Evolutionary conservation across 208 protist genomes (phyloP), one percentile per base, ranked within the genome.

Genomic region (Wallacemonas sp.): DNA sequence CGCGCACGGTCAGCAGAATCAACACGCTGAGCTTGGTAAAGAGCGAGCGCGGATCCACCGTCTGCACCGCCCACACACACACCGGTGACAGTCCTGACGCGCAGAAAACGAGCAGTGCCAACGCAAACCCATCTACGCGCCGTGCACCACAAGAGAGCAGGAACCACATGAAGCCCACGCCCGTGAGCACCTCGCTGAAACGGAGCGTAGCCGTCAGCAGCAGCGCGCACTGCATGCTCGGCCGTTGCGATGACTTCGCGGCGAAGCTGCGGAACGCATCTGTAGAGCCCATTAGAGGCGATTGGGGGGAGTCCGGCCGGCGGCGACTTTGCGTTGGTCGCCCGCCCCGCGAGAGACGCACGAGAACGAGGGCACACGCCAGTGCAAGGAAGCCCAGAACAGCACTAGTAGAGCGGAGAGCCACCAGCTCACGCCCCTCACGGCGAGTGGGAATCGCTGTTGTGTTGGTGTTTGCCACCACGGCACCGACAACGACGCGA

Each of bases 221-320:
- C 34, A 85, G 26, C 0, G 78, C 66, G 1, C 70, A 77, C 45
- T 82, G 80, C 77, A 91, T 87, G n/a, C 76, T 82, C 1, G 58
- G 55, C 1, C 84, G 77, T 19, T 72, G 56, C 17, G 73, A 69
- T 4, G 84, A 87, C 62, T 91, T 81, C 15, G 39, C 62, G 0
- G 61, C 73, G 76, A 84, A 91, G 28, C 54, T 41, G 12, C 41
- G 36, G 27, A 78, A 79, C 30, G 28, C 28, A 21, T 47, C 51
- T 34, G 58, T 33, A 30, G 21, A 49, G 44, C 36, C 41, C 41
- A 14, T 12, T 33, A 67, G 33, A 24, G 19, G 14, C 11, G n/a
- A 34, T 55, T 58, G n/a, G 33, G 62, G 38, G 44, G 0, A 5
- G 49, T 34, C 51, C 12, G 19, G 0, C 5, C 41, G 59, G 12